Conservation (phyloP, 1,139 yeast species). For the Kazachstania sp. region DNA sequence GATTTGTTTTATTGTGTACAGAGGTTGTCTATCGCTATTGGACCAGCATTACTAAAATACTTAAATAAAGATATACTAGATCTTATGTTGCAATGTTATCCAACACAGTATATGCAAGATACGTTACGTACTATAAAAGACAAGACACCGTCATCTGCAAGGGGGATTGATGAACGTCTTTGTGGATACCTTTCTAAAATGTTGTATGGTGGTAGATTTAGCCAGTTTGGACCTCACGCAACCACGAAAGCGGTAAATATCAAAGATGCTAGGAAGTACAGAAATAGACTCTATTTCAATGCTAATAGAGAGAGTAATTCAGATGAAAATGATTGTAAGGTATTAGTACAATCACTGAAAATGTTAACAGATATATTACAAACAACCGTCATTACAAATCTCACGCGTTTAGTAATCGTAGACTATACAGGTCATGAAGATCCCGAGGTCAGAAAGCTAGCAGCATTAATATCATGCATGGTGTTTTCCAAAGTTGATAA, state of each 20-base stretch:
- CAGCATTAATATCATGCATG: conserved; percentile 75
- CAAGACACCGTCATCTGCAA: conserved; percentile 73
- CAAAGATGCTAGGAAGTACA: conserved; percentile 62
- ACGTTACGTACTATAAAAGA: conserved; percentile 60
- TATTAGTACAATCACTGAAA: conserved; percentile 34
- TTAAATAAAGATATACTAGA: conserved; percentile 75
- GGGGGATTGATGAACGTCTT: conserved; percentile 60
- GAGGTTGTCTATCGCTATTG: conserved; percentile 79
- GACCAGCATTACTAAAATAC: conserved; percentile 90
- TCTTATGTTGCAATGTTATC: conserved; percentile 71
- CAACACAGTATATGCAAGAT: conserved; percentile 70
- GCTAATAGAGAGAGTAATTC: conserved; percentile 37
- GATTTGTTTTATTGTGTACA: conserved; percentile 87
- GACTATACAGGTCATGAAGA: conserved; percentile 74
- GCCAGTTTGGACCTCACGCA: conserved; percentile 38
- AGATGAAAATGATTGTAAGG: conserved; percentile 27
- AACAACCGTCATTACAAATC: conserved; percentile 70
- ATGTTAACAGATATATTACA: conserved; percentile 72
- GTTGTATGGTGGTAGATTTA: conserved; percentile 77
- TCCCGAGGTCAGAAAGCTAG: conserved; percentile 71
- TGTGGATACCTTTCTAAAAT: conserved; percentile 67
- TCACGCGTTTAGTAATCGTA: conserved; percentile 75
- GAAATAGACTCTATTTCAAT: conserved; percentile 62
- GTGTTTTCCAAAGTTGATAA: conserved; percentile 51
- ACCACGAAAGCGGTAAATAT: conserved; percentile 43